Evolutionary conservation across 495 filamentous ascomycete genomes (phyloP).

Genomic region (Geoglossum glabrum): DNA sequence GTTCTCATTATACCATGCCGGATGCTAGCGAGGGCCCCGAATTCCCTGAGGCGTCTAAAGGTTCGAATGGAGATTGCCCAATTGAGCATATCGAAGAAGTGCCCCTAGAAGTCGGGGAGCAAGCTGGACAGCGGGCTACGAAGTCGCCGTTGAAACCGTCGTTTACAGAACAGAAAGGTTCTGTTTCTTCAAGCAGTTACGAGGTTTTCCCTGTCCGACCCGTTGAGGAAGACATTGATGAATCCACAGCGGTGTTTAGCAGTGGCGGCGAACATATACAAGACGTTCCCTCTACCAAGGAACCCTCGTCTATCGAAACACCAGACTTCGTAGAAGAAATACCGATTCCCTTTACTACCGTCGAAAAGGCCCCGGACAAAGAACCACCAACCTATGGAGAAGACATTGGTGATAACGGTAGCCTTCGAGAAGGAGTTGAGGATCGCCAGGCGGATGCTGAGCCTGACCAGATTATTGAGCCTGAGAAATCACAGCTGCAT

Average conservation of each 20-base stretch:
- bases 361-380: conserved; percentile 9
- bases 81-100: background rate
- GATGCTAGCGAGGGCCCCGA: background rate
- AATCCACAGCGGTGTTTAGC: background rate
- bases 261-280: background rate
- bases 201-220: background rate
- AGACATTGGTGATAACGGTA: conserved; percentile 2
- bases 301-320: background rate
- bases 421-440: conserved; percentile 6
- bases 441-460: conserved; percentile 11
- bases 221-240: background rate
- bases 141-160: background rate
- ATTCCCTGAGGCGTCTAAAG: background rate
- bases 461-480: conserved; percentile 4
- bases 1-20: background rate
- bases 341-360: conserved; percentile 11
- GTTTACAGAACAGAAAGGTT: background rate
- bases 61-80: background rate
- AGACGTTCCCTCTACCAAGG: background rate
- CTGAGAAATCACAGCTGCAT: background rate
- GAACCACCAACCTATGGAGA: conserved; percentile 7
- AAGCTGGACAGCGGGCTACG: background rate
- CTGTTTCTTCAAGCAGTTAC: background rate
- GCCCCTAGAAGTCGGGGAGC: background rate
- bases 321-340: background rate